Conservation (phyloP, 306 rosid species). For the Abrus pulchellus region DNA sequence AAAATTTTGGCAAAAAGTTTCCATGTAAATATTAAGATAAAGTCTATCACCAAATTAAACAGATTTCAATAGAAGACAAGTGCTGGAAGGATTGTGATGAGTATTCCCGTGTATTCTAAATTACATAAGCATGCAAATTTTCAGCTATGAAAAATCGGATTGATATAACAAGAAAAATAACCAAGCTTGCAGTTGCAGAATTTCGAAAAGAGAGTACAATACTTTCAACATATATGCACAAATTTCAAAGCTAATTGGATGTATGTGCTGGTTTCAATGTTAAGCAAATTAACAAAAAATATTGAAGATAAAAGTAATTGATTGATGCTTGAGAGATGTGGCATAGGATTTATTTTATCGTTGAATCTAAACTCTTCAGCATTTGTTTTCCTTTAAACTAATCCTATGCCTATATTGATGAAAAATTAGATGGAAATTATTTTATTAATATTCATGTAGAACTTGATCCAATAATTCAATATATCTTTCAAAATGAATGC, state of each 20-base stretch:
- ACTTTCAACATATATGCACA: background rate
- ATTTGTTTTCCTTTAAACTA: background rate
- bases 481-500: background rate
- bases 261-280: background rate
- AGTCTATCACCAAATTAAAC: conserved; percentile 7
- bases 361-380: background rate
- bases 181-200: background rate
- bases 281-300: background rate
- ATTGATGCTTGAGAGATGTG: background rate
- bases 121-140: background rate
- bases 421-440: too few relatives aligned
- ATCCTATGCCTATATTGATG: too few relatives aligned
- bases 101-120: background rate
- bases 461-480: background rate
- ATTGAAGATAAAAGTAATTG: background rate
- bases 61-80: background rate
- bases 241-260: background rate
- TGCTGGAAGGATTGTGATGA: background rate
- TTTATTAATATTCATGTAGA: too few relatives aligned
- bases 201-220: too few relatives aligned
- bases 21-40: background rate
- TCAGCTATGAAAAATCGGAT: background rate
- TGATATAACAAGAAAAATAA: background rate
- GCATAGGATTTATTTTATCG: background rate
- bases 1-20: background rate